Evolutionary conservation across 345 rosid genomes (phyloP), one percentile per base, ranked within the genome.

Genomic region (Rhizophora apiculata): DNA sequence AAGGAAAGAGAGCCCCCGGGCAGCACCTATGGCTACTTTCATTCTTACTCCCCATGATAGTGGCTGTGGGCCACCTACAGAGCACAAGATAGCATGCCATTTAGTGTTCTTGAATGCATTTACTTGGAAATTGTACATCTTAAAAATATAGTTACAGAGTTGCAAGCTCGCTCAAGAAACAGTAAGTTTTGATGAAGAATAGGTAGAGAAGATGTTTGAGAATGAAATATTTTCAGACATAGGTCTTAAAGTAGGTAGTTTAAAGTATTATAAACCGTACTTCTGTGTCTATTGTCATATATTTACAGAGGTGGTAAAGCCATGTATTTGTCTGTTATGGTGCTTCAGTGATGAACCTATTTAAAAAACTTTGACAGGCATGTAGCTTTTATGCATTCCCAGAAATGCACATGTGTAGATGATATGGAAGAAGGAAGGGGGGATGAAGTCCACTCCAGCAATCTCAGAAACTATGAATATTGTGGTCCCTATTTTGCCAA

Each of bases 1-100:
- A 67, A 93, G 95, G 79, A 93, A 90, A 76, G 87, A 82, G 63
- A 93, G 96, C 61, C 98, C 98, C 79, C 85, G 87, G 32, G 98
- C 98, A 61, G 98, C 98, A 79, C 88, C 86, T 60, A 85, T 80
- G 13, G 98, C 98, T 54, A 90, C 96, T 78, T 90, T 90, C 71
- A 90, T 83, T 71, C 98, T 86, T 64, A 82, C 78, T 37, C 82
- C 89, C 98, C 98, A 93, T 58, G 98, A 84, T 46, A 93, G 90
- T 10, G 96, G 90, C 54, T 88, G 93, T 4, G 81, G 87, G 55
- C 96, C 98, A 80, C 92, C 98, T 90, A 77, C 54, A 74, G 65
- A 58, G 32, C 60, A 76, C 65, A 71, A 51, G 27, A 59, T 39
- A 68, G 52, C 62, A 73, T 64, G 48, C 72, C 48, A 61, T 7